These are phyloP conservation scores for Tylopilus plumbeoviolaceoides DNA, from an alignment of 768 basidiomycete species.

Conservation along the genomic window DNA sequence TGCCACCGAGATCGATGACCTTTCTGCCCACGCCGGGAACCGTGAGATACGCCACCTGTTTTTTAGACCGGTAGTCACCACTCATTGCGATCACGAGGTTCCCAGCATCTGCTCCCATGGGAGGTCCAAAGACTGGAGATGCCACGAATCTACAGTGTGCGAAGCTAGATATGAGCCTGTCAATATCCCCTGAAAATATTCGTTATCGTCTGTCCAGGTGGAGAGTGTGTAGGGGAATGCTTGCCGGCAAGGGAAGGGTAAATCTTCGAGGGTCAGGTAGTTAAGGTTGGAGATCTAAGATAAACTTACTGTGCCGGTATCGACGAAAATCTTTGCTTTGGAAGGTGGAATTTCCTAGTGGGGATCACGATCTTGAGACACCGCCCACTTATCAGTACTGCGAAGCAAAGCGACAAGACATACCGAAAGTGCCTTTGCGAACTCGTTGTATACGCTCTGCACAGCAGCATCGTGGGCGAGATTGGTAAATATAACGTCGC, in stretches of 20 bases:
- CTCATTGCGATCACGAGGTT: slow-evolving; percentile 73
- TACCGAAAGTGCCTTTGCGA: slow-evolving; percentile 59
- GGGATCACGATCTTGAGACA: background rate
- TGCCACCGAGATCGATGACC: slow-evolving; percentile 76
- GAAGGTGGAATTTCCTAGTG: slow-evolving; percentile 38
- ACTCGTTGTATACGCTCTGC: slow-evolving; percentile 54
- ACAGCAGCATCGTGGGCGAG: slow-evolving; percentile 72
- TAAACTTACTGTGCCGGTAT: slow-evolving; percentile 73
- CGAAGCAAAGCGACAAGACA: background rate
- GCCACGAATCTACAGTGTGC: slow-evolving; percentile 63
- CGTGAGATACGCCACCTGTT: slow-evolving; percentile 70
- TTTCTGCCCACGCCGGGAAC: slow-evolving; percentile 78
- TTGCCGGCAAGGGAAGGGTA: slow-evolving; percentile 52
- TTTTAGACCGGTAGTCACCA: slow-evolving; percentile 80
- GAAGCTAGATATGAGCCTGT: slow-evolving; percentile 55
- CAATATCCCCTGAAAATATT: slow-evolving; percentile 55
- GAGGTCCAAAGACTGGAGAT: slow-evolving; percentile 75
- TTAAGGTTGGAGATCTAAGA: background rate
- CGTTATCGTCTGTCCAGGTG: background rate
- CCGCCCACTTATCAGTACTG: background rate
- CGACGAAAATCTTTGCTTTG: slow-evolving; percentile 72
- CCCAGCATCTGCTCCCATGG: slow-evolving; percentile 58
- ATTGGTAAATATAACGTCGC: slow-evolving; percentile 74
- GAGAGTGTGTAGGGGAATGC: background rate
- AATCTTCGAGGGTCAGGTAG: slow-evolving; percentile 36